Base-by-base conservation (phyloP, 371 early-diverging fungal genomes). In the Zychaea mexicana region DNA sequence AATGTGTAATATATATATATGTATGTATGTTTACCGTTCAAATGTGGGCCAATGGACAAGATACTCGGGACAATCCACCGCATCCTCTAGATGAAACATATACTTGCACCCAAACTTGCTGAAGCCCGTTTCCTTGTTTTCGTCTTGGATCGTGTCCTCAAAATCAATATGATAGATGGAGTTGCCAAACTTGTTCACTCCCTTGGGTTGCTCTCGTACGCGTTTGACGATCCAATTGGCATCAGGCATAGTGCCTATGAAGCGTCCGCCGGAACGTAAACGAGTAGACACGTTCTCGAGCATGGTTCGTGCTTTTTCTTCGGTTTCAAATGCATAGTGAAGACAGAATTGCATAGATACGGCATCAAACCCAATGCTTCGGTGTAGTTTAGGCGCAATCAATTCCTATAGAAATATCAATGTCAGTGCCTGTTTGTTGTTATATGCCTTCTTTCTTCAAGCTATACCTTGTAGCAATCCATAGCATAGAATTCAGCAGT, bases 21-120 rank as follows among this genome's bases (percentile, higher is more conserved):
- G 2, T 8, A 36, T 0, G 36, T 8, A 10, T 36, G 2, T 36
- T 65, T 83, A 93, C 95, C 65, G 78, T 69, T 82, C 81, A 64
- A 96, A 85, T 0, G 88, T 91, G 1, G 85, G 88, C 73, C 94
- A 92, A 59, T 95, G 92, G 0, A 97, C 92, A 27, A 99, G 78
- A 76, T 96, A 99, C 78, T 99, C 99, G 1, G 98, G 95, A 72
- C 99, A 98, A 70, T 97, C 94, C 3, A 99, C 94, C 0, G 99
- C 99, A 75, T 99, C 99, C 47, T 88, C 90, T 21, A 99, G 83
- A 65, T 92, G 88, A 80, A 99, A 99, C 81, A 86, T 85, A 74
- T 99, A 99, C 52, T 90, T 87, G 67, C 89, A 86, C 2, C 98
- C 98, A 77, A 88, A 98, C 3, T 78, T 64, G 24, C 84, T 77